Percentiles rank a stretch among this genome's conserved stretches.
Conservation (phyloP, 1,139 yeast genomes). For the Groenewaldozyma auringiensis region DNA sequence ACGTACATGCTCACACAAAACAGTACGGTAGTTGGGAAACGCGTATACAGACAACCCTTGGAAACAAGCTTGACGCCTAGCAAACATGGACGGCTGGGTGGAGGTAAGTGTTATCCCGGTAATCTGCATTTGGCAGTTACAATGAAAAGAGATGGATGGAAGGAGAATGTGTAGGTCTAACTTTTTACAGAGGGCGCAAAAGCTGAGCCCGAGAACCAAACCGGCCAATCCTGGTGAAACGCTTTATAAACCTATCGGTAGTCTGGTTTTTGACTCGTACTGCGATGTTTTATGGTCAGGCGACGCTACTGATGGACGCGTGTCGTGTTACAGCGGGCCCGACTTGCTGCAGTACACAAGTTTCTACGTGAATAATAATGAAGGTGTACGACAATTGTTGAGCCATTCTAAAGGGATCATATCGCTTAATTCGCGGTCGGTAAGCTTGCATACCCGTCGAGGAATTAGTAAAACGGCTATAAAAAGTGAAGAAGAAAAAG, state of each 20-base stretch:
- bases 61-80: too few species aligned
- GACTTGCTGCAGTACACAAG: slow-evolving; percentile 39
- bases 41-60: too few species aligned
- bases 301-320: slow-evolving; percentile 45
- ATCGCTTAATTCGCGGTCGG: slow-evolving; percentile 26
- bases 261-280: slow-evolving; percentile 51
- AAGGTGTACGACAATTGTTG: slow-evolving; percentile 27
- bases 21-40: too few species aligned
- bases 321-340: slow-evolving; percentile 42
- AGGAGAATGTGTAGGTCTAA: neutral
- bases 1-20: too few species aligned
- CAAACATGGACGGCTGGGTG: slow-evolving; percentile 41
- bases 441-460: slow-evolving; percentile 31
- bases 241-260: neutral
- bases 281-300: slow-evolving; percentile 84
- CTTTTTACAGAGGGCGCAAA: neutral
- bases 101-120: slow-evolving; percentile 30
- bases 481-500: neutral
- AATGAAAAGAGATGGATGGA: neutral
- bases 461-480: slow-evolving; percentile 22
- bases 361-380: slow-evolving; percentile 17
- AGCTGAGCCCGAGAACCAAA: neutral
- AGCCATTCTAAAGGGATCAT: slow-evolving; percentile 30
- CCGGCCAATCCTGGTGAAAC: slow-evolving; percentile 28
- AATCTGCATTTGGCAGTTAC: neutral